Conservation (phyloP, 192 early-diverging fungal species). For the Coemansia erecta region DNA sequence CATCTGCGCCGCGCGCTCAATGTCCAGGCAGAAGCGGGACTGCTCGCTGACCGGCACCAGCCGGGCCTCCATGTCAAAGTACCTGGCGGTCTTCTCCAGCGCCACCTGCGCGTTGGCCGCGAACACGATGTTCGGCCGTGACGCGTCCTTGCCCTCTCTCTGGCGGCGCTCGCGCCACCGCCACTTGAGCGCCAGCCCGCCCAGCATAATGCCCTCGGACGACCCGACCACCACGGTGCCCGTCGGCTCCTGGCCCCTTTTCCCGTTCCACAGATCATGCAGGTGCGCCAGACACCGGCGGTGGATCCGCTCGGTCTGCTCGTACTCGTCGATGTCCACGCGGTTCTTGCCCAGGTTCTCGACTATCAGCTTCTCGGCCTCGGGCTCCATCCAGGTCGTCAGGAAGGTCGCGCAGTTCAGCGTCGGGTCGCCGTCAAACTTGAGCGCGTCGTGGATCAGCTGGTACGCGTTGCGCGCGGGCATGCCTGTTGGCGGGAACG, state of each 20-base stretch:
- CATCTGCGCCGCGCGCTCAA: slow-evolving; percentile 62
- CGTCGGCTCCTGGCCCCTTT: slow-evolving; percentile 47
- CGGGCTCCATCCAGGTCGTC: slow-evolving; percentile 78
- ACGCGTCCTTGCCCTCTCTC: slow-evolving; percentile 62
- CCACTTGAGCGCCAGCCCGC: slow-evolving; percentile 75
- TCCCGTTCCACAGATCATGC: slow-evolving; percentile 66
- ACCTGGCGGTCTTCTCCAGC: slow-evolving; percentile 68
- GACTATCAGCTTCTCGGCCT: slow-evolving; percentile 74
- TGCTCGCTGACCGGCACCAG: slow-evolving; percentile 59
- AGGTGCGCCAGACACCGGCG: slow-evolving; percentile 67
- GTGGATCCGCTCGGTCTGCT: slow-evolving; percentile 64
- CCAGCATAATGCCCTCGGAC: slow-evolving; percentile 76
- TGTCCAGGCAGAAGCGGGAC: slow-evolving; percentile 57
- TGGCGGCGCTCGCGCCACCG: slow-evolving; percentile 64
- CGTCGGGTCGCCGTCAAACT: slow-evolving; percentile 75
- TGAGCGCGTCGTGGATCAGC: slow-evolving; percentile 71
- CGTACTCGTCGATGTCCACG: slow-evolving; percentile 69
- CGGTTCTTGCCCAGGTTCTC: slow-evolving; percentile 80
- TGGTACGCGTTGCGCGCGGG: slow-evolving; percentile 64
- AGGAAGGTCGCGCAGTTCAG: slow-evolving; percentile 79
- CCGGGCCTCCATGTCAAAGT: slow-evolving; percentile 76
- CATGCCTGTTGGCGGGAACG: slow-evolving; percentile 37
- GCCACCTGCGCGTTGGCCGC: slow-evolving; percentile 75
- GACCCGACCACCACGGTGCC: slow-evolving; percentile 77
- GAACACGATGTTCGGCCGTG: slow-evolving; percentile 78